phyloP scores from a whole-genome alignment of 371 early-diverging fungal genomes.

The Mucor velutinosus region DNA sequence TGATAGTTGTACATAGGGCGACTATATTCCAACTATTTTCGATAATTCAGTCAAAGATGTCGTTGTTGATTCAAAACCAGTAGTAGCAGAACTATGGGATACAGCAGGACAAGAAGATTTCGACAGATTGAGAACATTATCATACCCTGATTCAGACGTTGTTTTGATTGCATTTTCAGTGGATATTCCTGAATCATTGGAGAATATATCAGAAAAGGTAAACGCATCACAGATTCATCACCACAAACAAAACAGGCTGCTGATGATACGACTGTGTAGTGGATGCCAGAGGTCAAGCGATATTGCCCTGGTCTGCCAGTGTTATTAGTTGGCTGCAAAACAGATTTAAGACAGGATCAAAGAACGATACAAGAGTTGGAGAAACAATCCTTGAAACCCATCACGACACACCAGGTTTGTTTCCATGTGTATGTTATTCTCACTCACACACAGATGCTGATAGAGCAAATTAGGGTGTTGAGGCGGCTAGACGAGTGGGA shows the following conservation, averaged over 20 bases:
- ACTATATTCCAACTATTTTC: conserved; percentile 68
- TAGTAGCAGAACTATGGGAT: conserved; percentile 83
- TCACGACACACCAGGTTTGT: conserved; percentile 37
- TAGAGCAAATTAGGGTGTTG: conserved; percentile 17
- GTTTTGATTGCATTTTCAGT: conserved; percentile 51
- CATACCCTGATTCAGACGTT: conserved; percentile 52
- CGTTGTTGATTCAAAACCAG: conserved; percentile 71
- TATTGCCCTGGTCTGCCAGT: conserved; percentile 48
- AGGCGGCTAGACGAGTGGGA: conserved; percentile 26
- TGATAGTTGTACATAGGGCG: conserved; percentile 12
- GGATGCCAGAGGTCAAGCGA: conserved; percentile 54
- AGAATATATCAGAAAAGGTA: conserved; percentile 39
- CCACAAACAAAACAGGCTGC: neutral
- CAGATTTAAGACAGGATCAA: conserved; percentile 50
- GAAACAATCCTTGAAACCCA: conserved; percentile 22
- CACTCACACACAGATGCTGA: neutral
- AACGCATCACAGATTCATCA: neutral
- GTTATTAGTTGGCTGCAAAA: conserved; percentile 53
- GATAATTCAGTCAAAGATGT: conserved; percentile 81
- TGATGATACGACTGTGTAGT: conserved; percentile 24
- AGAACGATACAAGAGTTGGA: conserved; percentile 26
- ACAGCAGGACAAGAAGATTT: conserved; percentile 77
- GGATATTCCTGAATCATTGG: conserved; percentile 48
- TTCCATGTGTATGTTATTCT: neutral
- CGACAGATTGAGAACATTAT: conserved; percentile 49